These are phyloP conservation scores for Solanum acaule DNA, from an alignment of 257 asterid species.

Conservation along the genomic window DNA sequence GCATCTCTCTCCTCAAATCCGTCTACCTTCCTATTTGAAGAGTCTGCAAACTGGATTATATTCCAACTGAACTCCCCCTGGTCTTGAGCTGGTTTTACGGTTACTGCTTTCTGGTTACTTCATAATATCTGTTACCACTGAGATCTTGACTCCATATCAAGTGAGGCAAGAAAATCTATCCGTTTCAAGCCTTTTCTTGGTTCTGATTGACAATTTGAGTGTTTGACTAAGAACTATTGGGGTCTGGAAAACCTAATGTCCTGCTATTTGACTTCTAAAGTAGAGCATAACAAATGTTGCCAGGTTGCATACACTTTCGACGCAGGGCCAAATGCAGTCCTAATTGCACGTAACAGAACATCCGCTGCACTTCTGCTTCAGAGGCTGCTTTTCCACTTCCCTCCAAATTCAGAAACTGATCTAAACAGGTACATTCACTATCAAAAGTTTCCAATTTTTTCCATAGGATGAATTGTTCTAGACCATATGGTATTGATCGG, in stretches of 20 bases:
- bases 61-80: background rate
- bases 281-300: background rate
- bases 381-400: slow-evolving; percentile 69
- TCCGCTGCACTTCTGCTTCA: slow-evolving; percentile 53
- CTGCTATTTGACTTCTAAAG: background rate
- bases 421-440: slow-evolving; percentile 44
- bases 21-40: background rate
- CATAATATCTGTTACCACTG: background rate
- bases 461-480: background rate
- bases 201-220: background rate
- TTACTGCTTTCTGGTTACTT: background rate
- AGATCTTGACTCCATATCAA: background rate
- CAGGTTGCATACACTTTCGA: slow-evolving; percentile 94
- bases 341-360: slow-evolving; percentile 76
- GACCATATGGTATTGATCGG: background rate
- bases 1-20: background rate
- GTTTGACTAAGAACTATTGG: background rate
- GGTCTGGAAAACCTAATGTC: background rate
- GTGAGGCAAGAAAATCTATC: background rate
- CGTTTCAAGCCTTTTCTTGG: background rate
- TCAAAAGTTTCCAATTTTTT: background rate
- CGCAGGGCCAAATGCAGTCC: slow-evolving; percentile 91
- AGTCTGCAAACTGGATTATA: background rate
- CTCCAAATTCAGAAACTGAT: slow-evolving; percentile 70
- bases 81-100: background rate